Percentiles rank a stretch among this genome's conserved stretches.
These are phyloP conservation scores for Microdochium trichocladiopsis DNA, from an alignment of 2,329 filamentous ascomycete genomes.

Conservation along the genomic window DNA sequence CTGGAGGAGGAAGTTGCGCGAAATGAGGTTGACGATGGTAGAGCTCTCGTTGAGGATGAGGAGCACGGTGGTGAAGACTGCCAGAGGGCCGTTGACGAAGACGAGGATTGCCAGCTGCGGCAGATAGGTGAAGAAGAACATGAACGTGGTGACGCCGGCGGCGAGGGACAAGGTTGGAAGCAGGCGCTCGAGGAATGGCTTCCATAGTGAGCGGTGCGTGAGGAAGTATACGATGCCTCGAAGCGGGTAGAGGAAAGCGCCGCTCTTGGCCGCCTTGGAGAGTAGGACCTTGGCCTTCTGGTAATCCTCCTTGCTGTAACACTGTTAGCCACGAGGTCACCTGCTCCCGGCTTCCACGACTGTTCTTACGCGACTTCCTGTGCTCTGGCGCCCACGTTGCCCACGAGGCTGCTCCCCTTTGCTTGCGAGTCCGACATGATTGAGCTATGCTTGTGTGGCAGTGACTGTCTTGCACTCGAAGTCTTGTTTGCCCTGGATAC, in stretches of 20 bases:
- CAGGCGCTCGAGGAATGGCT: constrained; percentile 48
- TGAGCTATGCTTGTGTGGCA: not conserved
- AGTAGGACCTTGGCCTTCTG: constrained; percentile 57
- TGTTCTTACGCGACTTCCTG: constrained; percentile 1
- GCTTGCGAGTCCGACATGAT: not conserved
- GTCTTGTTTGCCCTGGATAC: not conserved
- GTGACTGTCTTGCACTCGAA: not conserved
- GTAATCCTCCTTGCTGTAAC: constrained; percentile 59
- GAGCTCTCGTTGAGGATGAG: constrained; percentile 60
- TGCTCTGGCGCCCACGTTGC: not conserved
- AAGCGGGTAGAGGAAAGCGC: constrained; percentile 81
- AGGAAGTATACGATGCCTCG: constrained; percentile 53
- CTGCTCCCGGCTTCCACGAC: not conserved
- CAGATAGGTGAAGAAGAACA: constrained; percentile 84
- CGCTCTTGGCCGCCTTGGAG: constrained; percentile 64
- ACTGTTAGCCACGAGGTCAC: constrained; percentile 1
- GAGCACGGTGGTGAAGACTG: constrained; percentile 64
- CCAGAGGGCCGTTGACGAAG: constrained; percentile 78
- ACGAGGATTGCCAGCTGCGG: constrained; percentile 79
- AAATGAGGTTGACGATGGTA: constrained; percentile 47
- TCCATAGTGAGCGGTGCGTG: constrained; percentile 49
- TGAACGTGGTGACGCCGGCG: constrained; percentile 62
- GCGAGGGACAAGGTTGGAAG: constrained; percentile 63
- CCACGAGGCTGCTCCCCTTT: not conserved
- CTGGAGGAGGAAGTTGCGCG: constrained; percentile 68